Base-by-base conservation (phyloP, 345 rosid genomes). In the Sonneratia caseolaris region DNA sequence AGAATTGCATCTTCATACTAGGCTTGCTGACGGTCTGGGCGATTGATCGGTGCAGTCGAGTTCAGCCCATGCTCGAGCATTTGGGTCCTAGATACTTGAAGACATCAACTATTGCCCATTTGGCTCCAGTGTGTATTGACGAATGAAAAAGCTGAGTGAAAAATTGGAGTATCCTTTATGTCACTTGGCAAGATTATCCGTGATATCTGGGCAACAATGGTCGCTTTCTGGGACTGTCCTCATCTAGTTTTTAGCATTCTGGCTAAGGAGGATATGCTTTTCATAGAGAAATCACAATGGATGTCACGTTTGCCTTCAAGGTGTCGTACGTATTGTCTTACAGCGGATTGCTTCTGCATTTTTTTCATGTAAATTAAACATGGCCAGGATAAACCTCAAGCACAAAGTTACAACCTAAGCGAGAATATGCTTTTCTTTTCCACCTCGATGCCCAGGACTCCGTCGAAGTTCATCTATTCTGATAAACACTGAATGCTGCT, bases 181-280 rank as follows among this genome's bases (percentile, higher is more conserved):
- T 59, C 68, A 76, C 70, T 18, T 49, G 78, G 78, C 78, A 81
- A 66, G 78, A 76, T 76, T 53, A 72, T 14, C 51, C 37, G 53
- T 56, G 78, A 61, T 72, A 48, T 45, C 70, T 64, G 37, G 56
- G 51, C 36, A 37, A 77, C 14, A 64, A 70, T 71, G 72, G 80
- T 70, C 71, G 74, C 64, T 43, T 59, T 37, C 51, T 40, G 76
- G 32, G 71, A 81, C 77, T 62, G 56, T 68, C 56, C 3, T 11
- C 24, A 18, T 68, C 71, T 75, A 72, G 77, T 79, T 74, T 69
- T 65, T 73, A 45, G 72, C 68, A 55, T 48, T 38, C 75, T 75
- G 77, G 32, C 32, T 27, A 66, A 68, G 35, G 64, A 65, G 85
- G 85, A 79, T 82, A 72, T 77, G 84, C 66, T 80, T 70, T 75